Conservation (phyloP, 768 basidiomycete species). For the Tricholoma saponaceum region DNA sequence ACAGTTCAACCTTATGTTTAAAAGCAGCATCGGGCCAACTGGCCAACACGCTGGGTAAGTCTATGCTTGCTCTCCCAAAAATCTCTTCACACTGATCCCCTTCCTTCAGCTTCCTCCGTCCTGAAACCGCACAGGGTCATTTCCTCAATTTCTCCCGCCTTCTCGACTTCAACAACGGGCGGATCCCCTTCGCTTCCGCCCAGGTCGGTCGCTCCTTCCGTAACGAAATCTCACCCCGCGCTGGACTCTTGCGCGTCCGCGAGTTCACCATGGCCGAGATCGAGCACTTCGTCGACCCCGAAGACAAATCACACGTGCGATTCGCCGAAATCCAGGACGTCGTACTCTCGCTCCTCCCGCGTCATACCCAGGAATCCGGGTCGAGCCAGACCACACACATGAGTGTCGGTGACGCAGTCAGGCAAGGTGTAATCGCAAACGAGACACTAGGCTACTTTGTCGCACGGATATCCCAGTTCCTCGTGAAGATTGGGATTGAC, state of each 20-base stretch:
- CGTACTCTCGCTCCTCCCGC: constrained; percentile 72
- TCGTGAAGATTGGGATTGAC: constrained; percentile 88
- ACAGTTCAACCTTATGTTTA: constrained; percentile 98
- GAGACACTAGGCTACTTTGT: constrained; percentile 98
- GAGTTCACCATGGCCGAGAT: constrained; percentile 99
- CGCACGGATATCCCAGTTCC: constrained; percentile 86
- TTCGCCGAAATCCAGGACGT: constrained; percentile 80
- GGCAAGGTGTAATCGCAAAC: constrained; percentile 85
- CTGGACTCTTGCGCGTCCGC: constrained; percentile 92
- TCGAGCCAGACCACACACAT: constrained; percentile 58
- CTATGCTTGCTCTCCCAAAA: neutral
- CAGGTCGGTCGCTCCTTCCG: constrained; percentile 96
- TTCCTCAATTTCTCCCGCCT: constrained; percentile 98
- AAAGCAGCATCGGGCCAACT: constrained; percentile 94
- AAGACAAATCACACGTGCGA: constrained; percentile 81
- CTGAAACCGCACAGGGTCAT: constrained; percentile 97
- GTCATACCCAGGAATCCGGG: constrained; percentile 78
- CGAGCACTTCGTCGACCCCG: constrained; percentile 97
- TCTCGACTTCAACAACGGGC: constrained; percentile 97
- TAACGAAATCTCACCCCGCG: constrained; percentile 97
- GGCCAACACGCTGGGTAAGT: constrained; percentile 91
- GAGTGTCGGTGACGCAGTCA: constrained; percentile 87
- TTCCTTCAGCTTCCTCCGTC: constrained; percentile 75
- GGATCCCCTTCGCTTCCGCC: constrained; percentile 94
- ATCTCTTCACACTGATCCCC: neutral